Conservation (phyloP, 78 protist genomes). For the Dictyostelium brefeldianum region DNA sequence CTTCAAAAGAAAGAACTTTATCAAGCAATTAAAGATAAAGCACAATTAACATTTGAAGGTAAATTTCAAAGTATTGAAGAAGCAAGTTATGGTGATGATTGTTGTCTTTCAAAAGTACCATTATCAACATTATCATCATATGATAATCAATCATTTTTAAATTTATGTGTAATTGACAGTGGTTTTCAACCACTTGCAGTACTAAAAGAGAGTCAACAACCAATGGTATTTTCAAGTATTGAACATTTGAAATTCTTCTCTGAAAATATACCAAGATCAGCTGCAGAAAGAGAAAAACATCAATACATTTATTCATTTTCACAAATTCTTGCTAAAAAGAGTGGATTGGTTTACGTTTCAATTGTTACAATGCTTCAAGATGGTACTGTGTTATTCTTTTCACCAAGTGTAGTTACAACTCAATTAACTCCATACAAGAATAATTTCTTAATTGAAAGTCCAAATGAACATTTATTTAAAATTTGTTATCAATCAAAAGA, state of each 20-base stretch:
- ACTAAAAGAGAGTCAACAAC: conserved; percentile 8
- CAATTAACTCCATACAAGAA: not conserved
- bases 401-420: not conserved
- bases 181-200: conserved; percentile 4
- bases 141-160: not conserved
- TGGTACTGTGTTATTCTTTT: conserved; percentile 5
- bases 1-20: not conserved
- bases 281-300: not conserved
- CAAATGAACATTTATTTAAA: not conserved
- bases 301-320: not conserved
- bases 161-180: not conserved
- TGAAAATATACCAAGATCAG: conserved; percentile 6
- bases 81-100: not conserved
- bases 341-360: not conserved
- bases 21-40: not conserved
- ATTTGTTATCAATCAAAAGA: not conserved
- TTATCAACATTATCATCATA: not conserved
- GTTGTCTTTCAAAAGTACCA: conserved; percentile 8
- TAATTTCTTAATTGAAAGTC: not conserved
- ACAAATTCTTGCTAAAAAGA: not conserved
- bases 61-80: conserved; percentile 7
- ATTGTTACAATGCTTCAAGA: conserved; percentile 22
- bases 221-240: conserved; percentile 16
- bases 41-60: not conserved
- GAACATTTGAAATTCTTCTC: not conserved